Evolutionary conservation across 2,329 filamentous ascomycete species (phyloP).

Genomic region (Didymella pinodella): DNA sequence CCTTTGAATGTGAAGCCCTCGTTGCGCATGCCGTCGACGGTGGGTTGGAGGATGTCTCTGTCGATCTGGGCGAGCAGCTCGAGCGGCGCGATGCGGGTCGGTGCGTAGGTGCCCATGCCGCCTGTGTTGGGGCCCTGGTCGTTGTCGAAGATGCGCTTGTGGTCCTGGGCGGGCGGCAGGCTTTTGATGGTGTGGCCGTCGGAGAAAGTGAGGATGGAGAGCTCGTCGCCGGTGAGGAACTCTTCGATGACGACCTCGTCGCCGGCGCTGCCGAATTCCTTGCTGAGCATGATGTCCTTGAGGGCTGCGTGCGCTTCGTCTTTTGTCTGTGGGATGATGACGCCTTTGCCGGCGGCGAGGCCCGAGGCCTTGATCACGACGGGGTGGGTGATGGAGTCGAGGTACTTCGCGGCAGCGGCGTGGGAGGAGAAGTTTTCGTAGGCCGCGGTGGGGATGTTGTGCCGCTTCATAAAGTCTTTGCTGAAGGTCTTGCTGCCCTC

Average conservation of each 20-base stretch:
- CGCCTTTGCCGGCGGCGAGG: conserved; percentile 92
- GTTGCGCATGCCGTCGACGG: conserved; percentile 83
- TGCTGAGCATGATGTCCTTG: conserved; percentile 88
- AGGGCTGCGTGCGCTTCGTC: conserved; percentile 83
- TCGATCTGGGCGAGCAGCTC: conserved; percentile 82
- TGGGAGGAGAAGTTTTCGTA: conserved; percentile 90
- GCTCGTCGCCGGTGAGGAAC: conserved; percentile 87
- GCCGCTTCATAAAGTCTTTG: conserved; percentile 95
- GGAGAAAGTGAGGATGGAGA: conserved; percentile 89
- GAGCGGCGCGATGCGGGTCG: conserved; percentile 61
- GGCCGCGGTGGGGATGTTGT: conserved; percentile 87
- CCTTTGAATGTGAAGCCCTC: conserved; percentile 69
- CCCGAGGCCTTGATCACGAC: conserved; percentile 91
- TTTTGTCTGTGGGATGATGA: conserved; percentile 84
- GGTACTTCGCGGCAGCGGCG: conserved; percentile 74
- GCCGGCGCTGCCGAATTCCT: conserved; percentile 85
- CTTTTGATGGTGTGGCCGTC: conserved; percentile 86
- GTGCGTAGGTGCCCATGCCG: conserved; percentile 97
- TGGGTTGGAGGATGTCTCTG: conserved; percentile 84
- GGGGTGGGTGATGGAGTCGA: conserved; percentile 55
- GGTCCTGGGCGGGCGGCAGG: conserved; percentile 91
- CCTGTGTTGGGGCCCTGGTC: conserved; percentile 93
- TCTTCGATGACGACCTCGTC: conserved; percentile 96
- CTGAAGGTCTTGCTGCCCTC: conserved; percentile 97
- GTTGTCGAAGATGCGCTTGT: conserved; percentile 92